Conservation (phyloP, 306 rosid species). For the Comarum palustre region DNA sequence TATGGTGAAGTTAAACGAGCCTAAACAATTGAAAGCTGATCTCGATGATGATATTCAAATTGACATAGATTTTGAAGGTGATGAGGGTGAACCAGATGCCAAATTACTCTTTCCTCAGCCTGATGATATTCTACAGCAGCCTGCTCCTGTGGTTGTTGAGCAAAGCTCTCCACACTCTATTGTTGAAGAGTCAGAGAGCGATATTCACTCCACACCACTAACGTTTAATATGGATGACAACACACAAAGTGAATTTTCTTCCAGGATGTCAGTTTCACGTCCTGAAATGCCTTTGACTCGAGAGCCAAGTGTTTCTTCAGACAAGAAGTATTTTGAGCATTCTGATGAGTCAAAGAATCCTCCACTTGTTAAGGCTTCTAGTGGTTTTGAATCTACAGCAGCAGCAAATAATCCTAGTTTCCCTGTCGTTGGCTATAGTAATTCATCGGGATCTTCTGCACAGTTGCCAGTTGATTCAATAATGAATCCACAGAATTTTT, state of each 20-base stretch:
- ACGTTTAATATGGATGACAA: conserved; percentile 74
- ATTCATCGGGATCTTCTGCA: conserved; percentile 49
- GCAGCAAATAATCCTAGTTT: conserved; percentile 47
- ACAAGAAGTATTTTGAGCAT: conserved; percentile 74
- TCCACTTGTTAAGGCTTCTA: conserved; percentile 43
- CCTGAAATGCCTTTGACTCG: conserved; percentile 71
- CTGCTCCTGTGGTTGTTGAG: conserved; percentile 60
- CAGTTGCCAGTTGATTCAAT: conserved; percentile 61
- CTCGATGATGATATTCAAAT: conserved; percentile 93
- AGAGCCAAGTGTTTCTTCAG: conserved; percentile 83
- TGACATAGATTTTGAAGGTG: conserved; percentile 92
- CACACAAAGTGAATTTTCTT: conserved; percentile 76
- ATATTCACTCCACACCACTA: conserved; percentile 59
- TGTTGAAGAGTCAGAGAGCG: conserved; percentile 94
- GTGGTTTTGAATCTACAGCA: conserved; percentile 58
- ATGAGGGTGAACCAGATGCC: conserved; percentile 91
- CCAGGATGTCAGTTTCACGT: conserved; percentile 81
- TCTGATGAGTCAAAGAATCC: conserved; percentile 64
- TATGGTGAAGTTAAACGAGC: conserved; percentile 63
- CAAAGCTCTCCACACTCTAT: conserved; percentile 94
- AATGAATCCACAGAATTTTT: conserved; percentile 53
- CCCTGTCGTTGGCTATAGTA: conserved; percentile 50
- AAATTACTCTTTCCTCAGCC: conserved; percentile 88
- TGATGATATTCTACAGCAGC: conserved; percentile 80
- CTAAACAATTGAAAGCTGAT: conserved; percentile 78